These are phyloP conservation scores for Didymella lethalis DNA, from an alignment of 2,329 filamentous ascomycete genomes.

Conservation along the genomic window DNA sequence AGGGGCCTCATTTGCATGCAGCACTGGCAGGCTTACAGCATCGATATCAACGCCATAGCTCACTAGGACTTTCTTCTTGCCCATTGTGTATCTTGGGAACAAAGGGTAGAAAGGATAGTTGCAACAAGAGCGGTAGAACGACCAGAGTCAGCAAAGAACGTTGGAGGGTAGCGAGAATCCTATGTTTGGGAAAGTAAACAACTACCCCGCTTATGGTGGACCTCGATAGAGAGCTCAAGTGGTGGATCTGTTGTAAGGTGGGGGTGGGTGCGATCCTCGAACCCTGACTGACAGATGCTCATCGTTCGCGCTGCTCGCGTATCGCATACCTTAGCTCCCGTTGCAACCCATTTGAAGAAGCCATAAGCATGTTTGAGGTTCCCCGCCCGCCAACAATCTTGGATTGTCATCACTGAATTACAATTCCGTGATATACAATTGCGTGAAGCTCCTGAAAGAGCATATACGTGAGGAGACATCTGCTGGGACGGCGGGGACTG, in stretches of 20 bases:
- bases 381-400: background rate
- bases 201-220: slow-evolving; percentile 13
- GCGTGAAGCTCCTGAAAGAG: background rate
- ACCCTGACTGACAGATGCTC: slow-evolving; percentile 1
- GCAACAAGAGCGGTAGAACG: background rate
- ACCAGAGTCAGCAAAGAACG: background rate
- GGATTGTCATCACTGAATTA: background rate
- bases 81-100: slow-evolving; percentile 40
- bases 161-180: background rate
- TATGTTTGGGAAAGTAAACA: slow-evolving; percentile 13
- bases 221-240: background rate
- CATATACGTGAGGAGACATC: background rate
- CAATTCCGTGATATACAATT: background rate
- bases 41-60: slow-evolving; percentile 77
- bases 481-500: background rate
- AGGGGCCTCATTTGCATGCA: background rate
- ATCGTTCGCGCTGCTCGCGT: slow-evolving; percentile 1
- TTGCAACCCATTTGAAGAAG: background rate
- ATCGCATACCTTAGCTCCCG: background rate
- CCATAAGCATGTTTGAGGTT: background rate
- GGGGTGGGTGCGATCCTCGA: slow-evolving; percentile 3
- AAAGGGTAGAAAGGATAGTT: background rate
- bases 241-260: slow-evolving; percentile 12
- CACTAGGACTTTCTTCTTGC: slow-evolving; percentile 61
- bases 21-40: slow-evolving; percentile 43